Evolutionary conservation across 345 rosid genomes (phyloP), one percentile per base, ranked within the genome.

Genomic region (Carallia pectinifolia): DNA sequence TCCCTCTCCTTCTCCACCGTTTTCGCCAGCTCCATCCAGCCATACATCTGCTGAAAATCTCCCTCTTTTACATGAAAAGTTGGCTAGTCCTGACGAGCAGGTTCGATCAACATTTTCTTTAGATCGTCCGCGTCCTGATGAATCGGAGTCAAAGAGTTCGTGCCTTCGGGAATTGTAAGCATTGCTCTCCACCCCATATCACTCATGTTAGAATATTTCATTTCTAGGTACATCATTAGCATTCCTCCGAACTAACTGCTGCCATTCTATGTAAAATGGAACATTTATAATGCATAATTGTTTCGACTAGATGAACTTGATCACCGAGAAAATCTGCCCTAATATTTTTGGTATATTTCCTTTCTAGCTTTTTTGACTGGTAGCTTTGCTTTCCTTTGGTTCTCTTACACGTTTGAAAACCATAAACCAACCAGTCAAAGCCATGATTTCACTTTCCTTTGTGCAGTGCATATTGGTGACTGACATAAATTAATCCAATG

Each of bases 81-180:
- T 55, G 0, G 52, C 56, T 1, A 55, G 52, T 65, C 64, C 73
- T 53, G 56, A 66, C 23, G 64, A 66, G 3, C 61, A 33, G 62
- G 29, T 48, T 19, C 81, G 76, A 1, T 78, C 66, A 0, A 66
- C 89, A 55, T 83, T 86, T 39, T 83, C 89, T 2, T 31, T 83
- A 66, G 85, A 85, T 37, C 44, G 33, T 18, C 75, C 65, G 29
- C 62, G 7, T 6, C 65, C 61, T 1, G 66, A 62, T 53, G 61
- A 48, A 6, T 61, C 13, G 31, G 74, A 60, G 37, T 52, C 68
- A 12, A 73, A 53, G 16, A 72, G n/a, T 16, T 71, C 81, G 0
- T 86, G 87, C 81, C 80, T 86, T 16, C 17, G 59, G 64, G 89
- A 86, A 40, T 69, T 86, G 89, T 86, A 79, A 79, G 89, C 67